These are phyloP conservation scores for Plasmodium knowlesi DNA, from an alignment of 169 alveolate genomes.

Conservation along the genomic window DNA sequence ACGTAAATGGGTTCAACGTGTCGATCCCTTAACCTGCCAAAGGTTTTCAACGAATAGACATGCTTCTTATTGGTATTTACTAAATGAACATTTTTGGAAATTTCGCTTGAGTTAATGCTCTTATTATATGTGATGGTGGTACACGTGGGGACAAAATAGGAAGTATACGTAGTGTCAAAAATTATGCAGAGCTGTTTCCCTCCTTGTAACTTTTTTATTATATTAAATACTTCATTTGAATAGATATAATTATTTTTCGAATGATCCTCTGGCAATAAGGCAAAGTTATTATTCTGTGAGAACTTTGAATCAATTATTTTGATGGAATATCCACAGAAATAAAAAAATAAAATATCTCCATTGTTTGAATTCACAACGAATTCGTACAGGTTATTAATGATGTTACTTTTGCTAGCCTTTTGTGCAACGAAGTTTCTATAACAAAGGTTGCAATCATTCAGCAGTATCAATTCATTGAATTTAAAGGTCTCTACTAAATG, in stretches of 20 bases:
- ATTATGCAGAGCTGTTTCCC: conserved; percentile 63
- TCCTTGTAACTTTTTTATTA: conserved; percentile 65
- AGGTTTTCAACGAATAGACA: conserved; percentile 18
- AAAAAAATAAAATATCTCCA: conserved; percentile 72
- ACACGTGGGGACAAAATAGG: conserved; percentile 39
- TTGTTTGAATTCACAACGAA: conserved; percentile 44
- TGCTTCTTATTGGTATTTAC: neutral
- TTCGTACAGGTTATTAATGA: conserved; percentile 22
- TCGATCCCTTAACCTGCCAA: conserved; percentile 57
- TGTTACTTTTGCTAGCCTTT: conserved; percentile 58
- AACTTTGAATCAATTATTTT: conserved; percentile 65
- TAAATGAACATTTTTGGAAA: conserved; percentile 29
- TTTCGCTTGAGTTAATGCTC: conserved; percentile 38
- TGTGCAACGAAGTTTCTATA: conserved; percentile 47
- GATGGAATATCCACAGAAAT: conserved; percentile 68
- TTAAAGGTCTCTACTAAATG: conserved; percentile 27
- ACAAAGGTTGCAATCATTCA: conserved; percentile 58
- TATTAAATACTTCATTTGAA: conserved; percentile 66
- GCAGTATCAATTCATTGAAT: conserved; percentile 41
- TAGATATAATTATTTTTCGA: conserved; percentile 56
- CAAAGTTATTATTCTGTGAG: conserved; percentile 56
- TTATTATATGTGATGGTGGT: conserved; percentile 61
- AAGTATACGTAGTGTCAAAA: conserved; percentile 70
- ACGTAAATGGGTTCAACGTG: conserved; percentile 49
- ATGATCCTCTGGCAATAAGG: conserved; percentile 67